A percentile compares a stretch with the other conserved stretches of the same genome.
phyloP scores from a whole-genome alignment of 768 basidiomycete genomes.

The Termitomyces sp. region DNA sequence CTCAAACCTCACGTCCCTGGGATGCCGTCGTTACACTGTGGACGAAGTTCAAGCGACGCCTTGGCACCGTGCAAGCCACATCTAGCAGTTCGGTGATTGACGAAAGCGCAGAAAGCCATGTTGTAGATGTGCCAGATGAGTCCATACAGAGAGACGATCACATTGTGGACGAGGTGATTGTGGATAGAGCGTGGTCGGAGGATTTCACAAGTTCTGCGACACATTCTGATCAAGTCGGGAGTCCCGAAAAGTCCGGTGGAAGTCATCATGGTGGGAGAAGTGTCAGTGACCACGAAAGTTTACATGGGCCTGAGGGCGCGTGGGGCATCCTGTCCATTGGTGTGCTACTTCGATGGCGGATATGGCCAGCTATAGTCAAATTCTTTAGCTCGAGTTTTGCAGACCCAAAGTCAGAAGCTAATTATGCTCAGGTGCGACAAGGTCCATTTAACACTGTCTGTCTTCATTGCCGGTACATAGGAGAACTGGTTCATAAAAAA shows the following conservation, averaged over 20 bases:
- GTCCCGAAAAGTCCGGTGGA: constrained; percentile 44
- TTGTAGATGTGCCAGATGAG: constrained; percentile 16
- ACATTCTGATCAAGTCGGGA: constrained; percentile 44
- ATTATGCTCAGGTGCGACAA: constrained; percentile 33
- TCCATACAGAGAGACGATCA: constrained; percentile 22
- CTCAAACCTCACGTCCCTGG: constrained; percentile 22
- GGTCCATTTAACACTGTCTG: not conserved
- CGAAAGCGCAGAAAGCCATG: constrained; percentile 40
- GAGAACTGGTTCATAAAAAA: constrained; percentile 75
- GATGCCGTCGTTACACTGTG: constrained; percentile 27
- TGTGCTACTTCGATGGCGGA: constrained; percentile 47
- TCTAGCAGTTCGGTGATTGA: constrained; percentile 48
- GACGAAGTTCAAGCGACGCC: constrained; percentile 45
- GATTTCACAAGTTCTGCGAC: constrained; percentile 48
- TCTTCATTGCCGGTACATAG: constrained; percentile 22
- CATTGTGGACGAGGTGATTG: constrained; percentile 66
- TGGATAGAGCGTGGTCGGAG: constrained; percentile 65
- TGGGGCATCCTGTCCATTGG: constrained; percentile 27
- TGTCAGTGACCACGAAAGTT: constrained; percentile 28
- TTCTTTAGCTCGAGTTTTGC: constrained; percentile 60
- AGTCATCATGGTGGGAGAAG: constrained; percentile 26
- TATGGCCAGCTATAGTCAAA: constrained; percentile 47
- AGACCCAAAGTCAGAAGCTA: constrained; percentile 44
- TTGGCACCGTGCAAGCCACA: constrained; percentile 51
- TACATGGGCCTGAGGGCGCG: constrained; percentile 26